Percentiles rank a stretch among this genome's conserved stretches.
Conservation (phyloP, 768 basidiomycete species). For the Heimioporus sp. region DNA sequence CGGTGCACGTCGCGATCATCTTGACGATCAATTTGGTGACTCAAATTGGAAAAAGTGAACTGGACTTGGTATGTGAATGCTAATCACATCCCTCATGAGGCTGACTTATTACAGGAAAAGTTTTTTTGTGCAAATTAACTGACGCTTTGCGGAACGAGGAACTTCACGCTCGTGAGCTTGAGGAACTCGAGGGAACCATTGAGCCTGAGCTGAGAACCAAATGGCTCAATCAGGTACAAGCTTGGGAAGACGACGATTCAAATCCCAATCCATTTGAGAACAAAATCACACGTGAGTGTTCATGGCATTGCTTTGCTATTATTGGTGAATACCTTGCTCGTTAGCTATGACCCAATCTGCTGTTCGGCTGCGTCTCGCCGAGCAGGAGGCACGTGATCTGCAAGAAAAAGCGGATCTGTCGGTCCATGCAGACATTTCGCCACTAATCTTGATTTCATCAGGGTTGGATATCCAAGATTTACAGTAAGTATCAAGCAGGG, state of each 20-base stretch:
- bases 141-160: neutral
- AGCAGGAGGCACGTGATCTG: neutral
- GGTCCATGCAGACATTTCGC: neutral
- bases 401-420: neutral
- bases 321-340: neutral
- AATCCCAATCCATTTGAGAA: neutral
- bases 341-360: neutral
- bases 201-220: neutral
- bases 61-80: neutral
- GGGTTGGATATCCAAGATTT: neutral
- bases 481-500: neutral
- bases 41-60: conserved; percentile 1
- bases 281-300: neutral
- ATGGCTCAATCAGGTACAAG: neutral
- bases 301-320: too few species aligned
- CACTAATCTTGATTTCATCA: neutral
- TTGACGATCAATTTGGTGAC: neutral
- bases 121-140: neutral
- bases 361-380: neutral
- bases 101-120: neutral
- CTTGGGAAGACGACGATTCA: neutral
- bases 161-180: neutral
- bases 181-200: neutral
- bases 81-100: too few species aligned
- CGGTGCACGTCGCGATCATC: neutral